A percentile compares a stretch with the other conserved stretches of the same genome.
phyloP scores from a whole-genome alignment of 768 basidiomycete genomes.

The Pulveroboletus sp. region DNA sequence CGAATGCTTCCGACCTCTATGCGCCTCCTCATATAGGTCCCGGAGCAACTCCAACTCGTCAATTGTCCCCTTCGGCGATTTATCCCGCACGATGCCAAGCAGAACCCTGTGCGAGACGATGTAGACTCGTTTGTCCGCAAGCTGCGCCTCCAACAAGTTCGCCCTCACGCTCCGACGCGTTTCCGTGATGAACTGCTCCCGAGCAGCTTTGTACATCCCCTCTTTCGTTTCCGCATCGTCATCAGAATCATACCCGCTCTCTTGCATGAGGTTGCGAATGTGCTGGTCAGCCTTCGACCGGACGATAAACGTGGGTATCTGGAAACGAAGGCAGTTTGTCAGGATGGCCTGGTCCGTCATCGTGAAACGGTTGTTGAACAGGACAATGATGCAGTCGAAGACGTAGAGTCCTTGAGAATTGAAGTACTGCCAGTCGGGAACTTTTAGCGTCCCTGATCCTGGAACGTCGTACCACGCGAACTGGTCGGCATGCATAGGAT shows the following conservation, averaged over 20 bases:
- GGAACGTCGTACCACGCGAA: conserved; percentile 37
- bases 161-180: conserved; percentile 22
- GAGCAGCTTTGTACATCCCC: conserved; percentile 20
- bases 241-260: conserved; percentile 28
- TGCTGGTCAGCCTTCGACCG: no score
- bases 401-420: conserved; percentile 35
- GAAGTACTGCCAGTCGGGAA: conserved; percentile 37
- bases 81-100: conserved; percentile 22
- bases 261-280: conserved; percentile 24
- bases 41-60: conserved; percentile 27
- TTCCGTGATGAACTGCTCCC: conserved; percentile 25
- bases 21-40: conserved; percentile 19
- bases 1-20: conserved; percentile 4
- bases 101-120: conserved; percentile 24
- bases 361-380: no score
- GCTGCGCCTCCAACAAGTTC: conserved; percentile 22
- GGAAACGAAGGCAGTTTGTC: conserved; percentile 28
- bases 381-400: no score
- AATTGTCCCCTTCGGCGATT: conserved; percentile 19
- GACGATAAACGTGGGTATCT: conserved; percentile 34
- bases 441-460: conserved; percentile 33
- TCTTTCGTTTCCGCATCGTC: conserved; percentile 13
- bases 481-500: conserved; percentile 20
- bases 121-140: conserved; percentile 29
- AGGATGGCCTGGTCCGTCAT: conserved; percentile 35